These are phyloP conservation scores for Geranium incanum DNA, from an alignment of 441 rosid genomes.

Conservation along the genomic window DNA sequence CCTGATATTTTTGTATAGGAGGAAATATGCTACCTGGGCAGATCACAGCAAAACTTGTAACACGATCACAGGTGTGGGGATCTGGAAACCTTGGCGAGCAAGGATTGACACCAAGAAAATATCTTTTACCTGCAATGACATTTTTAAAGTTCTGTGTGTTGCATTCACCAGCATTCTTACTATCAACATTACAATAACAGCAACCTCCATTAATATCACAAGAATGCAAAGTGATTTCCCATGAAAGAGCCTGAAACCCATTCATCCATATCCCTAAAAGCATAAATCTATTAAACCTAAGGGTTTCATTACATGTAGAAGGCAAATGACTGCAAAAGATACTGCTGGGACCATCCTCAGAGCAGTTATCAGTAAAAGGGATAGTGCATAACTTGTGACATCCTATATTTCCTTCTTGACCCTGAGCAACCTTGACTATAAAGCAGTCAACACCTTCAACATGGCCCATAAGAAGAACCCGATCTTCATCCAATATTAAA, in stretches of 20 bases:
- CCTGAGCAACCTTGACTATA: slow-evolving; percentile 44
- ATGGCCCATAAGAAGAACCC: slow-evolving; percentile 66
- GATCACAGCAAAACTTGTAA: slow-evolving; percentile 66
- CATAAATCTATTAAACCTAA: slow-evolving; percentile 45
- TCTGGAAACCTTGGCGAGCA: slow-evolving; percentile 66
- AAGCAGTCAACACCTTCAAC: slow-evolving; percentile 77
- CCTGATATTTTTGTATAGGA: slow-evolving; percentile 25
- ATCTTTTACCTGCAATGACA: slow-evolving; percentile 40
- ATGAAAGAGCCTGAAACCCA: slow-evolving; percentile 57
- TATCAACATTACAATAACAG: slow-evolving; percentile 45
- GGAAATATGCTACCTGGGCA: slow-evolving; percentile 42
- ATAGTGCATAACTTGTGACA: slow-evolving; percentile 64
- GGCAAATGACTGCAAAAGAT: slow-evolving; percentile 57
- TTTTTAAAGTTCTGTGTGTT: slow-evolving; percentile 41
- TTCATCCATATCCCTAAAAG: slow-evolving; percentile 70
- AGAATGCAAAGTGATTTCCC: slow-evolving; percentile 66
- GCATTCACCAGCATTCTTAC: slow-evolving; percentile 28
- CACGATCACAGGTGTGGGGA: slow-evolving; percentile 43
- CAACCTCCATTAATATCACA: slow-evolving; percentile 32
- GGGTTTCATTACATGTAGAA: slow-evolving; percentile 45
- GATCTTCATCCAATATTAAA: slow-evolving; percentile 45
- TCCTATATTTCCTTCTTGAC: slow-evolving; percentile 27
- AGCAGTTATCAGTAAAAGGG: slow-evolving; percentile 41
- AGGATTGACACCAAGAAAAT: slow-evolving; percentile 45
- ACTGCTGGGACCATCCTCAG: slow-evolving; percentile 53